phyloP scores from a whole-genome alignment of 371 early-diverging fungal species.

The Zychaea mexicana region DNA sequence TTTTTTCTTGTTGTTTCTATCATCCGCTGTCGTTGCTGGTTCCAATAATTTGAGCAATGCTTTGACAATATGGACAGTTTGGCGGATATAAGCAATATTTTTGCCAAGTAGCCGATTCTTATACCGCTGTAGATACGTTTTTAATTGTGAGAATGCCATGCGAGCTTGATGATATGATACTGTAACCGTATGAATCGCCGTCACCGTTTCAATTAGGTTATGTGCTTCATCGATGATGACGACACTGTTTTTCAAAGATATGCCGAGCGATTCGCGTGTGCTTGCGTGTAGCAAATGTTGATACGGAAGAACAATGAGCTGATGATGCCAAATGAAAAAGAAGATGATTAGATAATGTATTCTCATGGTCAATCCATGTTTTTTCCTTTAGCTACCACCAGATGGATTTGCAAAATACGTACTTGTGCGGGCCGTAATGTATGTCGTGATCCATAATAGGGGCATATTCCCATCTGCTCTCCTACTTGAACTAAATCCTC shows the following conservation, averaged over 20 bases:
- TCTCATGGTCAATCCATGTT: no score
- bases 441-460: conserved; percentile 89
- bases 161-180: conserved; percentile 50
- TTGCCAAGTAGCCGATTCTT: conserved; percentile 67
- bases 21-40: conserved; percentile 15
- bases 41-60: conserved; percentile 35
- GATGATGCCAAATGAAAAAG: no score
- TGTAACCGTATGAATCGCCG: conserved; percentile 58
- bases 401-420: background rate
- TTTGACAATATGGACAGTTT: conserved; percentile 56
- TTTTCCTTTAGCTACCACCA: no score
- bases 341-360: no score
- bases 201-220: conserved; percentile 78
- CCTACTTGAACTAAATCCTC: conserved; percentile 84
- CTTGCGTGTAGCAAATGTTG: conserved; percentile 76
- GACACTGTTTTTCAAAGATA: conserved; percentile 71
- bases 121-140: conserved; percentile 74
- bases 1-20: conserved; percentile 5
- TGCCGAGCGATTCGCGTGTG: conserved; percentile 78
- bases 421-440: conserved; percentile 64
- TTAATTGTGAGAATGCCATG: conserved; percentile 57
- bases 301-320: conserved; percentile 86
- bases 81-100: conserved; percentile 80
- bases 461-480: conserved; percentile 65
- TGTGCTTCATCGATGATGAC: conserved; percentile 94